These are phyloP conservation scores for Rhodotorula toruloides DNA, from an alignment of 768 basidiomycete genomes.

Conservation along the genomic window DNA sequence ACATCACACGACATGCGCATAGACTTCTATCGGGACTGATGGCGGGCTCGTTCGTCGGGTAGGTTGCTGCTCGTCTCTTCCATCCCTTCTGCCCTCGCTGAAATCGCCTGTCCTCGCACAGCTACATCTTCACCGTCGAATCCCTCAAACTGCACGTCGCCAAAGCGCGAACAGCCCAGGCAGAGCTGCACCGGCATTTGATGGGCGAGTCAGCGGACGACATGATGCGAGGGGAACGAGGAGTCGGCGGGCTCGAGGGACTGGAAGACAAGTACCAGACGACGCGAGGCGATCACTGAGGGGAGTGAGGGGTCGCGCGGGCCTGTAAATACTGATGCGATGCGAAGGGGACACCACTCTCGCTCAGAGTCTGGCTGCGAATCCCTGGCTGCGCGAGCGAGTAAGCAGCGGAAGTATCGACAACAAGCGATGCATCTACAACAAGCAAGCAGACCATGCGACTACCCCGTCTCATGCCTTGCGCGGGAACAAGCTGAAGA, in stretches of 20 bases:
- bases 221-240: conserved; percentile 3
- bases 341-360: too few species aligned
- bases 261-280: conserved; percentile 24
- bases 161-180: background rate
- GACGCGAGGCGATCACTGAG: conserved; percentile 31
- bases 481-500: conserved; percentile 1
- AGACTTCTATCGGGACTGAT: conserved; percentile 2
- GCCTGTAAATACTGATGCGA: too few species aligned
- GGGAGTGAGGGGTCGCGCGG: too few species aligned
- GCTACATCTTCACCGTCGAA: conserved; percentile 31
- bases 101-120: background rate
- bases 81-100: background rate
- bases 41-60: conserved; percentile 17
- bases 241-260: conserved; percentile 13
- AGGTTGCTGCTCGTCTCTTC: background rate
- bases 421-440: too few species aligned
- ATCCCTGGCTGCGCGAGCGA: too few species aligned
- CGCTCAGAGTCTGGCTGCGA: too few species aligned
- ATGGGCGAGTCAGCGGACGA: conserved; percentile 1
- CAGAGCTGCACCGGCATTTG: background rate
- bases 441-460: too few species aligned
- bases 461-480: background rate
- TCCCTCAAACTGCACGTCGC: conserved; percentile 24
- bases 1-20: too few species aligned
- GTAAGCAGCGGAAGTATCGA: too few species aligned